phyloP scores from a whole-genome alignment of 2,329 filamentous ascomycete species.

The Alternaria sp. region DNA sequence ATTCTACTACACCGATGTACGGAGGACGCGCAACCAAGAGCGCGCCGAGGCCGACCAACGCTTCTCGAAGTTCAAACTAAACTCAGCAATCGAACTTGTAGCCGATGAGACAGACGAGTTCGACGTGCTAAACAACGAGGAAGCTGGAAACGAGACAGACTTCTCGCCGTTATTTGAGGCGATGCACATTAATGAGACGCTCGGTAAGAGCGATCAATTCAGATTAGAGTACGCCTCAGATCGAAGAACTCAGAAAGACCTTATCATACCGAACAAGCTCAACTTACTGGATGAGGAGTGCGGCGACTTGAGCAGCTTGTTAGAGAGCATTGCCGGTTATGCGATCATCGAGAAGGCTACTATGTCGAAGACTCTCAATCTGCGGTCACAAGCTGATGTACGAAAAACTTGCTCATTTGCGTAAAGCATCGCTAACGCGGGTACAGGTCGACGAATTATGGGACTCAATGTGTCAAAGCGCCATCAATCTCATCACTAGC shows the following conservation, averaged over 20 bases:
- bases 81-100: conserved; percentile 94
- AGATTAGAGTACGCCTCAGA: conserved; percentile 91
- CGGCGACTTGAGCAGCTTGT: conserved; percentile 82
- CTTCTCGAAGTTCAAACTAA: conserved; percentile 85
- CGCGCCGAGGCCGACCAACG: conserved; percentile 78
- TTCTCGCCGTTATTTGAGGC: conserved; percentile 95
- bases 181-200: conserved; percentile 92
- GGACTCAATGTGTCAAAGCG: conserved; percentile 95
- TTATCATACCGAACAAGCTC: conserved; percentile 80
- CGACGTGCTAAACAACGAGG: conserved; percentile 91
- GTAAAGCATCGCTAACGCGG: conserved; percentile 4
- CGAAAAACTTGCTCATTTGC: conserved; percentile 33
- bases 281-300: conserved; percentile 84
- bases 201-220: conserved; percentile 92
- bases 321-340: conserved; percentile 95
- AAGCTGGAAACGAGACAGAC: conserved; percentile 82
- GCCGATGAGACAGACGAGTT: conserved; percentile 96
- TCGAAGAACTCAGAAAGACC: conserved; percentile 87
- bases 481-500: conserved; percentile 81
- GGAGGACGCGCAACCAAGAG: conserved; percentile 82
- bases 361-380: conserved; percentile 82
- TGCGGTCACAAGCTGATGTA: conserved; percentile 83
- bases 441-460: conserved; percentile 90
- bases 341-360: conserved; percentile 96
- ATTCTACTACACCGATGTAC: conserved; percentile 93